Percentiles rank a stretch among this genome's conserved stretches.
Conservation (phyloP, 2,329 filamentous ascomycete genomes). For the Penicillium sp. region DNA sequence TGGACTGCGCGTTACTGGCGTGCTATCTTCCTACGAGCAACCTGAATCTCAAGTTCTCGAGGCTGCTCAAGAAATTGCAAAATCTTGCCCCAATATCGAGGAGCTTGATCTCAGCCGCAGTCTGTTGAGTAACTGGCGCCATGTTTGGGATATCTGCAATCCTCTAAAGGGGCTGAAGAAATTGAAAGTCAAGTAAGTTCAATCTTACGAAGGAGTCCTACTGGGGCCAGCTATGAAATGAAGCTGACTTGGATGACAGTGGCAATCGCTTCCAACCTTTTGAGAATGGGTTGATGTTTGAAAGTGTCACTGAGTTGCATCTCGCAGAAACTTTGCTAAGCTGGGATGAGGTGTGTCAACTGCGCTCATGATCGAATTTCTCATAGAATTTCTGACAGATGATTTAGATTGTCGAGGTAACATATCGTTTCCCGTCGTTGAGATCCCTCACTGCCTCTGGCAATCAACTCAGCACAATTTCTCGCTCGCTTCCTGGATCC, state of each 20-base stretch:
- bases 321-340: constrained; percentile 67
- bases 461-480: constrained; percentile 38
- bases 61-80: constrained; percentile 52
- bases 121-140: constrained; percentile 67
- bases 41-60: constrained; percentile 14
- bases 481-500: constrained; percentile 31
- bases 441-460: constrained; percentile 37
- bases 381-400: constrained; percentile 1
- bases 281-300: constrained; percentile 46
- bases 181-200: constrained; percentile 69
- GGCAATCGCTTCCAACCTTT: constrained; percentile 67
- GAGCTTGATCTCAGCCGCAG: constrained; percentile 88
- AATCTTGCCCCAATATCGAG: constrained; percentile 59
- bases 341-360: constrained; percentile 63
- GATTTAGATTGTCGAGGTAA: constrained; percentile 36
- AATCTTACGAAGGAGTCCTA: no score
- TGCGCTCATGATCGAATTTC: constrained; percentile 4
- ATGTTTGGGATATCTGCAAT: constrained; percentile 70
- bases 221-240: not conserved
- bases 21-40: constrained; percentile 29
- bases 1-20: constrained; percentile 62
- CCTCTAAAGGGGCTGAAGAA: constrained; percentile 66
- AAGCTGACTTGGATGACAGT: constrained; percentile 48
- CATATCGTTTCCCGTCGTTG: constrained; percentile 38
- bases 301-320: constrained; percentile 60